Conservation (phyloP, 148 eudicot species). For the Amaranthus hypochondriacus region DNA sequence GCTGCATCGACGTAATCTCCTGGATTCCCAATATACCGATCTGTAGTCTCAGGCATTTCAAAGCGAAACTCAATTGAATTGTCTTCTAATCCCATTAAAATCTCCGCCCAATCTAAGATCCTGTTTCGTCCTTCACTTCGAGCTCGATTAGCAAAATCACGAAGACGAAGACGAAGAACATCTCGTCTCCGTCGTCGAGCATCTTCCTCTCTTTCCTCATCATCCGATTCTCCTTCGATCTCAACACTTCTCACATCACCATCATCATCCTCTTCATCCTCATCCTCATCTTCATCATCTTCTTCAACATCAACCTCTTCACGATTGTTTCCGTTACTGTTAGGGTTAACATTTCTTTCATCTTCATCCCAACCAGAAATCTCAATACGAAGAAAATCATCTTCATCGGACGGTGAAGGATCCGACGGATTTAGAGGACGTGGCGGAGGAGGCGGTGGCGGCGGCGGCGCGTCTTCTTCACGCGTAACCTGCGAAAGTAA, state of each 20-base stretch:
- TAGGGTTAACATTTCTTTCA: too few species aligned
- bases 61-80: conserved; percentile 63
- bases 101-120: conserved; percentile 84
- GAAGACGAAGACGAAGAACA: conserved; percentile 45
- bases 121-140: conserved; percentile 48
- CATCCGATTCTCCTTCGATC: conserved; percentile 33
- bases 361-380: conserved; percentile 55
- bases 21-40: conserved; percentile 63
- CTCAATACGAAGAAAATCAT: conserved; percentile 57
- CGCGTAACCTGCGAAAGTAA: conserved; percentile 62
- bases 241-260: conserved; percentile 27
- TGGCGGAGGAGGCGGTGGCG: conserved; percentile 32
- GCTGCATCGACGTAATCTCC: conserved; percentile 85
- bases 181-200: conserved; percentile 46
- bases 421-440: conserved; percentile 24
- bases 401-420: conserved; percentile 24
- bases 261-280: conserved; percentile 18
- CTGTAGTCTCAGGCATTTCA: conserved; percentile 37
- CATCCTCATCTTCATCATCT: conserved; percentile 23
- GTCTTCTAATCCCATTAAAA: conserved; percentile 80
- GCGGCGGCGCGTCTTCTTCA: conserved; percentile 58
- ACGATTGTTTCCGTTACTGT: background rate
- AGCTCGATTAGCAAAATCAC: conserved; percentile 52
- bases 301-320: conserved; percentile 34
- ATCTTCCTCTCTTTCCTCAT: conserved; percentile 40